Evolutionary conservation across 1,139 yeast species (phyloP).

Genomic region (Suhomyces choctaworum): DNA sequence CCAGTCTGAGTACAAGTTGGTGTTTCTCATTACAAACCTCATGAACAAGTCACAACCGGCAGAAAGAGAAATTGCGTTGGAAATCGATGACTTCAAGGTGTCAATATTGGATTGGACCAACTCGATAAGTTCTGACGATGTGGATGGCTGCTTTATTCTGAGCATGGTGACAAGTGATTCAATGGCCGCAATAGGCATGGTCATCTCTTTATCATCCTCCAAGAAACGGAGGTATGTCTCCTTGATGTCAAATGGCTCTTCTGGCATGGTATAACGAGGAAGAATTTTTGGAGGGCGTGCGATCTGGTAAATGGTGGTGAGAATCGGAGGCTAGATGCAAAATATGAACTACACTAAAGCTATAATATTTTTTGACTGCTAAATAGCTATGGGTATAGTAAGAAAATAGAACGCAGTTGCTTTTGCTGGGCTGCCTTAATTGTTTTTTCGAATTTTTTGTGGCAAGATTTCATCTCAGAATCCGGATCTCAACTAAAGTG

Average conservation of each 20-base stretch:
- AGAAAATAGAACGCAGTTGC: too few relatives aligned
- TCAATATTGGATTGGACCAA: slow-evolving; percentile 75
- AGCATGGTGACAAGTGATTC: slow-evolving; percentile 87
- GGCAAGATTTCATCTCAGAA: too few relatives aligned
- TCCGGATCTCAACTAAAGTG: too few relatives aligned
- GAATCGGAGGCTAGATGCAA: neutral
- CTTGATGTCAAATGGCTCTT: slow-evolving; percentile 68
- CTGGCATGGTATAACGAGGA: slow-evolving; percentile 16
- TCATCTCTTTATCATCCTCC: slow-evolving; percentile 87
- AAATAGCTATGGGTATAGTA: too few relatives aligned
- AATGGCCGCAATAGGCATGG: slow-evolving; percentile 99
- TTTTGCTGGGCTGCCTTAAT: too few relatives aligned
- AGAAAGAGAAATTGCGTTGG: slow-evolving; percentile 86
- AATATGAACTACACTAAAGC: neutral
- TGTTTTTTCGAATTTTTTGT: too few relatives aligned
- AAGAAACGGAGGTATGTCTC: slow-evolving; percentile 76
- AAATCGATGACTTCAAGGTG: slow-evolving; percentile 72
- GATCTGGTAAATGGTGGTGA: neutral
- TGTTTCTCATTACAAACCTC: slow-evolving; percentile 87
- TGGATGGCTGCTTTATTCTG: slow-evolving; percentile 79
- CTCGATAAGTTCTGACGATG: slow-evolving; percentile 89
- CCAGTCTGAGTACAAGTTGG: slow-evolving; percentile 91
- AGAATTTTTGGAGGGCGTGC: slow-evolving; percentile 5
- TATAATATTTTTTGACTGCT: too few relatives aligned
- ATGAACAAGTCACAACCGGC: slow-evolving; percentile 98